Conservation (phyloP, 2,329 filamentous ascomycete species). For the Apiospora rasikravindrae region DNA sequence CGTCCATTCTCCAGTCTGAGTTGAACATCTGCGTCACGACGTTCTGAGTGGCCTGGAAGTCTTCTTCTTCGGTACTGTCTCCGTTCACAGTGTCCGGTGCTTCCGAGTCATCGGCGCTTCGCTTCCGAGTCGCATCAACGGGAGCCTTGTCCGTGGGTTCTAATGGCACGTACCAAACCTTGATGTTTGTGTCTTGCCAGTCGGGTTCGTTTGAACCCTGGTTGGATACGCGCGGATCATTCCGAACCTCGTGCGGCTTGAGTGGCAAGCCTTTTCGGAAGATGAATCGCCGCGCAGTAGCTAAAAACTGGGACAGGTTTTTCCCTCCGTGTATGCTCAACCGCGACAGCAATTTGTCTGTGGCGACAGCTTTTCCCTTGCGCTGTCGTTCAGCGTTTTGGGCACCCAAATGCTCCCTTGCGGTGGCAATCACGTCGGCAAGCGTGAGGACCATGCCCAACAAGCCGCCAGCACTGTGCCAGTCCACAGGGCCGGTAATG, state of each 20-base stretch:
- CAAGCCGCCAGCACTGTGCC: conserved; percentile 79
- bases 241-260: conserved; percentile 69
- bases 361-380: conserved; percentile 34
- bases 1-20: conserved; percentile 75
- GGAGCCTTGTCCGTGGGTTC: conserved; percentile 33
- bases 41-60: conserved; percentile 59
- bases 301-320: conserved; percentile 81
- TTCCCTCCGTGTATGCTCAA: conserved; percentile 78
- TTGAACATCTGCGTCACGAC: conserved; percentile 81
- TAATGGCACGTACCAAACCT: conserved; percentile 82
- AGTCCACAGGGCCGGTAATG: conserved; percentile 77
- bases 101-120: conserved; percentile 52
- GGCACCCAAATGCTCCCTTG: conserved; percentile 46
- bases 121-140: conserved; percentile 39
- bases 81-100: background rate
- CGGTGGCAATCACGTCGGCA: conserved; percentile 67
- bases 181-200: conserved; percentile 77
- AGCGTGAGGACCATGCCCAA: conserved; percentile 85
- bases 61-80: conserved; percentile 39
- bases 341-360: conserved; percentile 33
- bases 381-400: conserved; percentile 46
- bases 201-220: conserved; percentile 64
- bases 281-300: conserved; percentile 83
- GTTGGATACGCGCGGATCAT: conserved; percentile 45
- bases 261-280: conserved; percentile 83